Evolutionary conservation across 139 green algal species (phyloP).

Genomic region (Nannochloris sp.): DNA sequence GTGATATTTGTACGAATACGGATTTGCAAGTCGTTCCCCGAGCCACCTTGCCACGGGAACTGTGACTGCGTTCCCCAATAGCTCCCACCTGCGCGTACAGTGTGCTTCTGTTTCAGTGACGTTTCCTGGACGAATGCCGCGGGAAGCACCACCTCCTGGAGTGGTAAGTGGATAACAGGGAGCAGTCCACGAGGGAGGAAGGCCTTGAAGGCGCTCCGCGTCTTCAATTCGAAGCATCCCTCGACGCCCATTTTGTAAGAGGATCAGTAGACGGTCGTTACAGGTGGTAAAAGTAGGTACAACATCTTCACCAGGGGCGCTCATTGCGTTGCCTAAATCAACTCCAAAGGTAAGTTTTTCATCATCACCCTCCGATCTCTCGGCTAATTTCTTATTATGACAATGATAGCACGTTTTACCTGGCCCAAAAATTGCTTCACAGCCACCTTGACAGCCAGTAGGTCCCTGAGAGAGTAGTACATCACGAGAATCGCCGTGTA

Average conservation of each 20-base stretch:
- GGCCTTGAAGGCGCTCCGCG: conserved; percentile 73
- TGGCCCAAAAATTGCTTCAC: conserved; percentile 27
- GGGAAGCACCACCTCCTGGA: not conserved
- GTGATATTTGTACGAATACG: conserved; percentile 59
- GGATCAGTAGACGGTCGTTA: conserved; percentile 73
- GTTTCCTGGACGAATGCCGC: not conserved
- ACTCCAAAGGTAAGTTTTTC: conserved; percentile 52
- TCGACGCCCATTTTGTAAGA: conserved; percentile 45
- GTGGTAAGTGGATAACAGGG: conserved; percentile 49
- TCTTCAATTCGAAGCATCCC: conserved; percentile 72
- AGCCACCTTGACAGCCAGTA: conserved; percentile 49
- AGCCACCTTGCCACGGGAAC: conserved; percentile 73
- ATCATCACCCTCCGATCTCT: conserved; percentile 3
- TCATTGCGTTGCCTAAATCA: conserved; percentile 77
- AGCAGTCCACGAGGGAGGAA: conserved; percentile 57
- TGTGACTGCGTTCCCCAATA: conserved; percentile 79
- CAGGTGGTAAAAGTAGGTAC: conserved; percentile 80
- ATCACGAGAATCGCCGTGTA: conserved; percentile 78
- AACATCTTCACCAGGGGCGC: conserved; percentile 56
- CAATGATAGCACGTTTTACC: conserved; percentile 56
- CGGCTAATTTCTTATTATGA: conserved; percentile 27
- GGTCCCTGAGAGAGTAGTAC: conserved; percentile 68
- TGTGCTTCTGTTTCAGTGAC: conserved; percentile 41
- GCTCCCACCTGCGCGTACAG: conserved; percentile 42
- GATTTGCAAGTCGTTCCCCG: conserved; percentile 52